A percentile compares a stretch with the other conserved stretches of the same genome.
Evolutionary conservation across 2,329 filamentous ascomycete species (phyloP).

Genomic region (Rhynchosporium secalis): DNA sequence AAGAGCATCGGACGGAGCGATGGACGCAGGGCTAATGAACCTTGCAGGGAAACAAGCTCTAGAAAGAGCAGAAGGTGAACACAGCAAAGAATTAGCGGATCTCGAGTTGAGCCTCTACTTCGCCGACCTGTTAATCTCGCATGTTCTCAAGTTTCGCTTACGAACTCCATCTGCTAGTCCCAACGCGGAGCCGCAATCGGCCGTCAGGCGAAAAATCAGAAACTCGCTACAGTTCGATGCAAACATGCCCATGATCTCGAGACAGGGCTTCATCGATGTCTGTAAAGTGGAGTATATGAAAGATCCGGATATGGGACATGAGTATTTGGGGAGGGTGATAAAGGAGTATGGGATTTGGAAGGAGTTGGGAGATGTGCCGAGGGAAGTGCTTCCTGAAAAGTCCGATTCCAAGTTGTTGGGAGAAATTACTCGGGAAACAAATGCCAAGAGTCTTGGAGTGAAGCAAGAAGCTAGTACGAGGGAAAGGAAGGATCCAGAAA

Average conservation of each 20-base stretch:
- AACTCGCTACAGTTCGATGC: constrained; percentile 28
- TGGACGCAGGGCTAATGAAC: not conserved
- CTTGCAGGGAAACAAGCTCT: constrained; percentile 30
- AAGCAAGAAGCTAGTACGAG: not conserved
- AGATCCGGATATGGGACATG: constrained; percentile 25
- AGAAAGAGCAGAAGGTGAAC: constrained; percentile 18
- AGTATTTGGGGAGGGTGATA: constrained; percentile 23
- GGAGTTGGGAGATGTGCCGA: constrained; percentile 28
- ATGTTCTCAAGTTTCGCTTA: constrained; percentile 23
- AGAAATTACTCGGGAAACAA: not conserved
- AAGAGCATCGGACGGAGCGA: not conserved
- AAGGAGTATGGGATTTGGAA: constrained; percentile 30
- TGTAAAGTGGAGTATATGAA: constrained; percentile 27
- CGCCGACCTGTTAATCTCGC: constrained; percentile 27
- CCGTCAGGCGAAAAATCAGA: constrained; percentile 21
- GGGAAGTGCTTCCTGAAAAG: constrained; percentile 27
- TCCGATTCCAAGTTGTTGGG: not conserved
- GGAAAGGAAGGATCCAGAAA: not conserved
- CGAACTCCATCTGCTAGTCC: not conserved
- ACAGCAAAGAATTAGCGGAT: constrained; percentile 31
- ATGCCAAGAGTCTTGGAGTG: not conserved
- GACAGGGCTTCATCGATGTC: constrained; percentile 61
- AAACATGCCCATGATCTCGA: constrained; percentile 49
- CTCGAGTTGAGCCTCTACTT: constrained; percentile 32
- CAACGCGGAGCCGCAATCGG: constrained; percentile 15